These are phyloP conservation scores for Pelargonium fulgidum DNA, from an alignment of 441 rosid genomes.

Conservation along the genomic window DNA sequence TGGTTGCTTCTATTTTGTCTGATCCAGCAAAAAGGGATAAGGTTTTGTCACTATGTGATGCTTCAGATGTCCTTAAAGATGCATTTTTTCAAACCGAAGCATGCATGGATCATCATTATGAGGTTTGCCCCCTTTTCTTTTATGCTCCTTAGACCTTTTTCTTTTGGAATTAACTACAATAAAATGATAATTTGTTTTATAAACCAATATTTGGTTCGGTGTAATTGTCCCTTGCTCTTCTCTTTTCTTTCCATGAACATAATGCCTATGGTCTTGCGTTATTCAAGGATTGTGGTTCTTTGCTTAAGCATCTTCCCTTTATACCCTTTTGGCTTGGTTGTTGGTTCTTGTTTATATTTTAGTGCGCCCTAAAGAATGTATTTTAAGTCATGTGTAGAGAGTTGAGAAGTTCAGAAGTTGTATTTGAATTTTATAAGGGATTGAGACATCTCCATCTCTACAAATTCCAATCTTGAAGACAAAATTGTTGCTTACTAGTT, in stretches of 20 bases:
- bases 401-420: too few relatives aligned
- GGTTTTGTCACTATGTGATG: slow-evolving; percentile 65
- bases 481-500: neutral
- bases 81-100: slow-evolving; percentile 80
- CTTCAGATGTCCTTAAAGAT: slow-evolving; percentile 71
- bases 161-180: neutral
- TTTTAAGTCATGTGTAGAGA: neutral
- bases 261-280: neutral
- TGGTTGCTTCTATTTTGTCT: slow-evolving; percentile 58
- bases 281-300: too few relatives aligned
- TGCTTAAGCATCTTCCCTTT: too few relatives aligned
- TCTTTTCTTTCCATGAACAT: neutral
- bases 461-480: neutral
- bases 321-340: too few relatives aligned
- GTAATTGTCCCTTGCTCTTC: neutral
- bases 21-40: slow-evolving; percentile 58
- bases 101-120: slow-evolving; percentile 65
- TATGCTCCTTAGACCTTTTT: slow-evolving; percentile 13
- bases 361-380: neutral
- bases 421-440: neutral
- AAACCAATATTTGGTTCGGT: slow-evolving; percentile 4
- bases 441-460: neutral
- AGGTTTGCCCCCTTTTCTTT: slow-evolving; percentile 45
- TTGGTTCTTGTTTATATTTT: neutral
- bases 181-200: neutral